These are phyloP conservation scores for Naganishia sp. DNA, from an alignment of 1,284 basidiomycete genomes.

Conservation along the genomic window DNA sequence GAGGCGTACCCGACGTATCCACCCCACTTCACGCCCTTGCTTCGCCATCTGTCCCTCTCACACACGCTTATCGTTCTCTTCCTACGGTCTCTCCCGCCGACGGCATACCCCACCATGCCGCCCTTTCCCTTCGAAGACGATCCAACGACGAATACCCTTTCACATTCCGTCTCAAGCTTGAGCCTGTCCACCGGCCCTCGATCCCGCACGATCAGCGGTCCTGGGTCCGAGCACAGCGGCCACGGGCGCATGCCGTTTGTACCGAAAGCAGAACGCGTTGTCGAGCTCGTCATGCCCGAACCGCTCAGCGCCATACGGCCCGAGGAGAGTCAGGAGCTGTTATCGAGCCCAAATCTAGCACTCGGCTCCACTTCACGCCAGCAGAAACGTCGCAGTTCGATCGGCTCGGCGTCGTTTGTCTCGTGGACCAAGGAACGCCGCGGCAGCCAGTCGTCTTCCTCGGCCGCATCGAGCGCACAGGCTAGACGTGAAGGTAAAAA, in stretches of 20 bases:
- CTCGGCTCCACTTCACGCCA: conserved; percentile 2
- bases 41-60: conserved; percentile 51
- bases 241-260: conserved; percentile 1
- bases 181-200: conserved; percentile 17
- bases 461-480: conserved; percentile 22
- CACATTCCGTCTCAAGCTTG: conserved; percentile 30
- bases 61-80: conserved; percentile 51
- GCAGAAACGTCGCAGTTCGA: conserved; percentile 42
- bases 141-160: conserved; percentile 10
- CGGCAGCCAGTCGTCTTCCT: conserved; percentile 41
- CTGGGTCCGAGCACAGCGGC: conserved; percentile 40
- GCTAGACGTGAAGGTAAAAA: conserved; percentile 7
- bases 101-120: conserved; percentile 45
- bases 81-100: conserved; percentile 46
- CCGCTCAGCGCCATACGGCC: conserved; percentile 42
- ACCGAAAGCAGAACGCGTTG: conserved; percentile 41
- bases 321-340: conserved; percentile 21
- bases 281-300: conserved; percentile 54
- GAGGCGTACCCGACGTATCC: conserved; percentile 52
- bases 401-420: conserved; percentile 41
- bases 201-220: conserved; percentile 8
- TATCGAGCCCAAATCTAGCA: conserved; percentile 9
- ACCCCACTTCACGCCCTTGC: conserved; percentile 46
- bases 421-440: conserved; percentile 41
- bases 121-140: conserved; percentile 53